A percentile compares a stretch with the other conserved stretches of the same genome.
Conservation (phyloP, 1,284 basidiomycete genomes). For the Trichosporon sp. region DNA sequence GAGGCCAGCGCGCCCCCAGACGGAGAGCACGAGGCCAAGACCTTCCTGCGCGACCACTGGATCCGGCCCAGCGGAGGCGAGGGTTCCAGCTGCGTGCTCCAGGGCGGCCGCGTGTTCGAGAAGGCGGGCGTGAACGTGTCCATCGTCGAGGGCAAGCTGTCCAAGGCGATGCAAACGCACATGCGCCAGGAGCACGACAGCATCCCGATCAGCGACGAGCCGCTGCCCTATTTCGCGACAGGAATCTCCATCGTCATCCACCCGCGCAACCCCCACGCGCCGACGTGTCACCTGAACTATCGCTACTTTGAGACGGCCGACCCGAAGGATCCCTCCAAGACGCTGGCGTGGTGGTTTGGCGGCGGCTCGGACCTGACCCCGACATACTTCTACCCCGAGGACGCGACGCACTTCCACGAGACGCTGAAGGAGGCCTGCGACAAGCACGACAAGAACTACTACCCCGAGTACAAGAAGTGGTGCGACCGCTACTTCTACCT, state of each 20-base stretch:
- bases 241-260: conserved; percentile 92
- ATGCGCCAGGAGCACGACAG: conserved; percentile 90
- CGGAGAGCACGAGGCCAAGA: conserved; percentile 52
- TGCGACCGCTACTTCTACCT: conserved; percentile 98
- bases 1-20: conserved; percentile 64
- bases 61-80: conserved; percentile 74
- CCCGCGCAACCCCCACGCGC: conserved; percentile 85
- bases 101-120: conserved; percentile 75
- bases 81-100: conserved; percentile 86
- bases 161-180: conserved; percentile 84
- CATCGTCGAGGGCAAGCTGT: conserved; percentile 84
- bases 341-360: conserved; percentile 97
- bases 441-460: conserved; percentile 69
- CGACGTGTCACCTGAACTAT: conserved; percentile 96
- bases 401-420: conserved; percentile 83
- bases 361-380: conserved; percentile 97
- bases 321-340: conserved; percentile 58
- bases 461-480: conserved; percentile 87
- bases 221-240: conserved; percentile 89
- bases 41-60: conserved; percentile 88
- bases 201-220: conserved; percentile 63
- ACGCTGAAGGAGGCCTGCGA: conserved; percentile 79
- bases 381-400: conserved; percentile 85
- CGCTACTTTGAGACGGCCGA: conserved; percentile 93
- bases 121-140: conserved; percentile 97